A percentile compares a stretch with the other conserved stretches of the same genome.
Conservation (phyloP, 192 early-diverging fungal genomes). For the Coemansia sp. region DNA sequence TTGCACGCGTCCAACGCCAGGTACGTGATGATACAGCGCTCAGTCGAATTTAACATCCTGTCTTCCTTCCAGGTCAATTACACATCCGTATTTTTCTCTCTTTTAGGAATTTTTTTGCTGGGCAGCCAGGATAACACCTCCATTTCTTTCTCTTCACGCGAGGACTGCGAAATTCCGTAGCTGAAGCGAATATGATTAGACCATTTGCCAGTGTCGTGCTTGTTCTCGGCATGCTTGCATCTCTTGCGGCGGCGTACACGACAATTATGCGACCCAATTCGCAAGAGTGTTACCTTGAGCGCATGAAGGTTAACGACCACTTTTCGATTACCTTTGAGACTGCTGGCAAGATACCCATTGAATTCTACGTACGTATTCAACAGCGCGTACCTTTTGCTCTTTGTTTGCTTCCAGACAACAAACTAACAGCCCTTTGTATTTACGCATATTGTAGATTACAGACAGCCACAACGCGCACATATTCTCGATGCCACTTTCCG, state of each 20-base stretch:
- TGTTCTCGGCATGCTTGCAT: slow-evolving; percentile 31
- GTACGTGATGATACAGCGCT: background rate
- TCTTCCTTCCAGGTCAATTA: background rate
- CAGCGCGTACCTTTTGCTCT: background rate
- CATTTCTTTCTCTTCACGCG: background rate
- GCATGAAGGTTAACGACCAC: slow-evolving; percentile 46
- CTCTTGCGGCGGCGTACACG: slow-evolving; percentile 46
- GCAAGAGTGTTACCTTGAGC: slow-evolving; percentile 55
- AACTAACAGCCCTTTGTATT: background rate
- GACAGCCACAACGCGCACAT: slow-evolving; percentile 38
- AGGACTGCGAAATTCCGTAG: background rate
- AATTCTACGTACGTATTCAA: slow-evolving; percentile 30
- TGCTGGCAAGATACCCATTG: slow-evolving; percentile 50
- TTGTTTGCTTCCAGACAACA: background rate
- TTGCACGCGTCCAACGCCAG: slow-evolving; percentile 5
- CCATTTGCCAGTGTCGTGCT: slow-evolving; percentile 23
- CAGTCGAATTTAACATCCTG: background rate
- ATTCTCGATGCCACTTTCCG: slow-evolving; percentile 46
- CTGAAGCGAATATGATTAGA: slow-evolving; percentile 32
- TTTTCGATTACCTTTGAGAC: slow-evolving; percentile 55
- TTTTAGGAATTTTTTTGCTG: background rate
- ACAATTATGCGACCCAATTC: slow-evolving; percentile 49
- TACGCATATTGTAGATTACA: slow-evolving; percentile 21
- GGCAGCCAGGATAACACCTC: background rate
- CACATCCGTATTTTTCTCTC: background rate